These are phyloP conservation scores for Plantago major DNA, from an alignment of 257 asterid species.

Conservation along the genomic window DNA sequence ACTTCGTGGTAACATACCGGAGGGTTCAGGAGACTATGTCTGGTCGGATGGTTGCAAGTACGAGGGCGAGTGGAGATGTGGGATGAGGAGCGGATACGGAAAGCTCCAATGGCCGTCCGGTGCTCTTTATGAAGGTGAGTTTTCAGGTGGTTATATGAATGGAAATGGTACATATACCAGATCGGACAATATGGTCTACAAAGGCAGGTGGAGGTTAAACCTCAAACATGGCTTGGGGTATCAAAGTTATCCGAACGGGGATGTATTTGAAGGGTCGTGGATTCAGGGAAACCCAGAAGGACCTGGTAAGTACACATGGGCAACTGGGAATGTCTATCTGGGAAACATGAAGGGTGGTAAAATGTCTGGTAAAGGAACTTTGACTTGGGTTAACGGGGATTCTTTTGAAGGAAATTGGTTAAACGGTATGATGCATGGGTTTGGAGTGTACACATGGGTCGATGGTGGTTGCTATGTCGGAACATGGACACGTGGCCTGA, in stretches of 20 bases:
- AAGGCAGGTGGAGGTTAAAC: slow-evolving; percentile 80
- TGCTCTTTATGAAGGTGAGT: slow-evolving; percentile 83
- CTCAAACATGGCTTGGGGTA: slow-evolving; percentile 92
- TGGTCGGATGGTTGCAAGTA: slow-evolving; percentile 93
- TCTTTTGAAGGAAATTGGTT: slow-evolving; percentile 84
- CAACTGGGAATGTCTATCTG: slow-evolving; percentile 72
- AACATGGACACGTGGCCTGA: slow-evolving; percentile 84
- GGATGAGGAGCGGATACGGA: slow-evolving; percentile 88
- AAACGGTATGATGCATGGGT: slow-evolving; percentile 79
- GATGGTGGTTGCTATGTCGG: slow-evolving; percentile 85
- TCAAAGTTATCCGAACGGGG: slow-evolving; percentile 74
- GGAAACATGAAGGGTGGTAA: slow-evolving; percentile 85
- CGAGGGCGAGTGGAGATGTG: slow-evolving; percentile 90
- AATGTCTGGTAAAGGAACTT: slow-evolving; percentile 93
- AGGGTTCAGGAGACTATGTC: slow-evolving; percentile 63
- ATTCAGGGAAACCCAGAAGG: slow-evolving; percentile 91
- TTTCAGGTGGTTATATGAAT: slow-evolving; percentile 79
- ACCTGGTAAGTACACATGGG: slow-evolving; percentile 90
- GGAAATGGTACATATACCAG: slow-evolving; percentile 68
- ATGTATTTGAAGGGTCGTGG: slow-evolving; percentile 90
- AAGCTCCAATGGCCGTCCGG: slow-evolving; percentile 76
- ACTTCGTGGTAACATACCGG: slow-evolving; percentile 62
- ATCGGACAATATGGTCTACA: slow-evolving; percentile 44
- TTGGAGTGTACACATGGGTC: slow-evolving; percentile 82
- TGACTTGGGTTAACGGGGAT: slow-evolving; percentile 84